These are phyloP conservation scores for Chytriomyces sp. DNA, from an alignment of 192 early-diverging fungal genomes.

Conservation along the genomic window DNA sequence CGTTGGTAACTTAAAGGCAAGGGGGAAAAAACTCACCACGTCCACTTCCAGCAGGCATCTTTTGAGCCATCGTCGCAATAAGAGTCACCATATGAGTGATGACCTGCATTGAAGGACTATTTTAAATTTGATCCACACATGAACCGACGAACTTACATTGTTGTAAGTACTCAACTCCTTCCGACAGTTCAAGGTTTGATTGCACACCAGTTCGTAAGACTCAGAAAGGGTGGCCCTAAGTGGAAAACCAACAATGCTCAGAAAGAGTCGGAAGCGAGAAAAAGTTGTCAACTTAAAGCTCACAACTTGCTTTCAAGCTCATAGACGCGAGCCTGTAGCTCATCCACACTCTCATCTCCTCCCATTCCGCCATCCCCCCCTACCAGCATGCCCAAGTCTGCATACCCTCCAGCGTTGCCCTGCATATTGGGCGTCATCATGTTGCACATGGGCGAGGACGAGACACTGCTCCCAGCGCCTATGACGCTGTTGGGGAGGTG, in stretches of 20 bases:
- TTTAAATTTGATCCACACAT: background rate
- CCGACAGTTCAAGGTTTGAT: constrained; percentile 33
- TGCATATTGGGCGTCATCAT: constrained; percentile 7
- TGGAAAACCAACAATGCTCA: background rate
- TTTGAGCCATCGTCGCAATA: constrained; percentile 27
- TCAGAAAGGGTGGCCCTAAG: constrained; percentile 43
- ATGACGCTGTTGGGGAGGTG: background rate
- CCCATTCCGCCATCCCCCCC: background rate
- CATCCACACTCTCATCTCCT: constrained; percentile 22
- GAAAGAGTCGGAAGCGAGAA: background rate
- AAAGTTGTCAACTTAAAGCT: background rate
- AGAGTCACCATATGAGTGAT: constrained; percentile 35
- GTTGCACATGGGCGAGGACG: constrained; percentile 1
- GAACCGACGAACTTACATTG: background rate
- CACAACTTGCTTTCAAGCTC: constrained; percentile 44
- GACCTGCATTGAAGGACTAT: constrained; percentile 14
- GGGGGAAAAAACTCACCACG: background rate
- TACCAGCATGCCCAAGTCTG: background rate
- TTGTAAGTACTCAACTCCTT: constrained; percentile 35
- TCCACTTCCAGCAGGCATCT: background rate
- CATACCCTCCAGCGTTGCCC: too few species aligned
- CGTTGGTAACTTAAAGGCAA: background rate
- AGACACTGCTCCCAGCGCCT: background rate
- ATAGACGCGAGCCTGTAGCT: constrained; percentile 10
- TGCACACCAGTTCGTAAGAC: constrained; percentile 39